Conservation (phyloP, 768 basidiomycete species). For the Suillus luteus region DNA sequence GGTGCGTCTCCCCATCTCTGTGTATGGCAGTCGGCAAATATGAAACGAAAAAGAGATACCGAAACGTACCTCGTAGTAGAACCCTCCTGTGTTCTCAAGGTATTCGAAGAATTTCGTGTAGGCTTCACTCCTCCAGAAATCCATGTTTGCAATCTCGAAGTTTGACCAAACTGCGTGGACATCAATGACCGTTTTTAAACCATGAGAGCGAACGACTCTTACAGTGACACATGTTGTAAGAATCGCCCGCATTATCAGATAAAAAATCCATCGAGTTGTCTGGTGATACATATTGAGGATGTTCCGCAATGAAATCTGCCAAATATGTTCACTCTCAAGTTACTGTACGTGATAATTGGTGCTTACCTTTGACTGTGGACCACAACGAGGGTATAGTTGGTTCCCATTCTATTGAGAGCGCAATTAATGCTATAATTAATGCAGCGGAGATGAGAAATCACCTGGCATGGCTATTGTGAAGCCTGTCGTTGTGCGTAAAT, state of each 20-base stretch:
- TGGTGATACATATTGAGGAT: conserved; percentile 57
- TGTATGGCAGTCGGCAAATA: conserved; percentile 9
- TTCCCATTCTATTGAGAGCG: conserved; percentile 45
- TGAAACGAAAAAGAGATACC: neutral
- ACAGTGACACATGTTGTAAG: conserved; percentile 70
- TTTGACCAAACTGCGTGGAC: conserved; percentile 78
- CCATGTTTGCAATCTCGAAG: conserved; percentile 86
- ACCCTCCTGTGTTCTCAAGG: conserved; percentile 79
- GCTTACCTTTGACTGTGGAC: conserved; percentile 54
- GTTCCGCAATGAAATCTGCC: conserved; percentile 53
- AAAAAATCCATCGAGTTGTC: conserved; percentile 66
- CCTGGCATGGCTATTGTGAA: conserved; percentile 62
- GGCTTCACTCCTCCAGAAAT: conserved; percentile 81
- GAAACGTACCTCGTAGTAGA: conserved; percentile 76
- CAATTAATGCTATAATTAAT: neutral
- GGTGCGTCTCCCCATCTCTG: conserved; percentile 96
- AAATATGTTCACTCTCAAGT: conserved; percentile 40
- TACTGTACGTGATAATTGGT: conserved; percentile 34
- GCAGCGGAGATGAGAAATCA: neutral
- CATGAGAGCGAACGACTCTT: conserved; percentile 22
- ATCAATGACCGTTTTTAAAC: neutral
- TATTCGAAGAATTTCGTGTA: conserved; percentile 84
- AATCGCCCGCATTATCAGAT: conserved; percentile 64
- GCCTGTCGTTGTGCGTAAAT: conserved; percentile 32
- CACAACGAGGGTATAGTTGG: conserved; percentile 68